A percentile compares a stretch with the other conserved stretches of the same genome.
Conservation (phyloP, 2,329 filamentous ascomycete genomes). For the Purpureocillium takamizusanense region DNA sequence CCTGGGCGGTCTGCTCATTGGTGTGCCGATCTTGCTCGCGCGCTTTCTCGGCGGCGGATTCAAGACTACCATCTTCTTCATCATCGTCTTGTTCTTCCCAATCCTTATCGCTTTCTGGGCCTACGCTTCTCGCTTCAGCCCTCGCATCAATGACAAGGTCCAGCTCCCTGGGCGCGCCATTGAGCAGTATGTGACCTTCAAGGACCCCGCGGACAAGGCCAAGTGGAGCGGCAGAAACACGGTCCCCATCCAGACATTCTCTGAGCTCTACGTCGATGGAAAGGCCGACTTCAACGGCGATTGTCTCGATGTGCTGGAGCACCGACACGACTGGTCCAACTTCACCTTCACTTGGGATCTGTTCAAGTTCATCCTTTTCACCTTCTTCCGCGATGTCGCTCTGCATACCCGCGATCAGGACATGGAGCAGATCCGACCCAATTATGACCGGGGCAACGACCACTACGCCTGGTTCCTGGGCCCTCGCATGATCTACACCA, state of each 20-base stretch:
- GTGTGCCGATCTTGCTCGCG: slow-evolving; percentile 59
- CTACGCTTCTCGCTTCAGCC: slow-evolving; percentile 65
- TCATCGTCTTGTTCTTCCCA: slow-evolving; percentile 43
- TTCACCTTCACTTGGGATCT: slow-evolving; percentile 77
- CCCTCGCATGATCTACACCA: slow-evolving; percentile 95
- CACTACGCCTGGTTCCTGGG: slow-evolving; percentile 97
- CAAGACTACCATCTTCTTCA: slow-evolving; percentile 78
- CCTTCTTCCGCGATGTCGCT: slow-evolving; percentile 76
- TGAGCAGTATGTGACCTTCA: slow-evolving; percentile 79
- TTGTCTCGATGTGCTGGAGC: slow-evolving; percentile 74
- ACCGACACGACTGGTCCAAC: slow-evolving; percentile 87
- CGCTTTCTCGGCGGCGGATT: slow-evolving; percentile 75
- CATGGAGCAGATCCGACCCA: slow-evolving; percentile 85
- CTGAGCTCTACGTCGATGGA: slow-evolving; percentile 90
- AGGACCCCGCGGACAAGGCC: slow-evolving; percentile 39
- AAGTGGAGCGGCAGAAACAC: slow-evolving; percentile 67
- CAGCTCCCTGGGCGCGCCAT: slow-evolving; percentile 73
- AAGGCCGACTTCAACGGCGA: slow-evolving; percentile 91
- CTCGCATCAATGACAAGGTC: slow-evolving; percentile 83
- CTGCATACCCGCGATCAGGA: slow-evolving; percentile 83
- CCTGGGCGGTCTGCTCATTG: slow-evolving; percentile 47
- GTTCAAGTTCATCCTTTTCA: slow-evolving; percentile 75
- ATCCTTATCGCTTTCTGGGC: slow-evolving; percentile 76
- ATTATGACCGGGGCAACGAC: slow-evolving; percentile 93
- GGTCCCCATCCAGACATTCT: slow-evolving; percentile 47